Conservation (phyloP, 2,329 filamentous ascomycete species). For the Dendrostoma leiphaemia region DNA sequence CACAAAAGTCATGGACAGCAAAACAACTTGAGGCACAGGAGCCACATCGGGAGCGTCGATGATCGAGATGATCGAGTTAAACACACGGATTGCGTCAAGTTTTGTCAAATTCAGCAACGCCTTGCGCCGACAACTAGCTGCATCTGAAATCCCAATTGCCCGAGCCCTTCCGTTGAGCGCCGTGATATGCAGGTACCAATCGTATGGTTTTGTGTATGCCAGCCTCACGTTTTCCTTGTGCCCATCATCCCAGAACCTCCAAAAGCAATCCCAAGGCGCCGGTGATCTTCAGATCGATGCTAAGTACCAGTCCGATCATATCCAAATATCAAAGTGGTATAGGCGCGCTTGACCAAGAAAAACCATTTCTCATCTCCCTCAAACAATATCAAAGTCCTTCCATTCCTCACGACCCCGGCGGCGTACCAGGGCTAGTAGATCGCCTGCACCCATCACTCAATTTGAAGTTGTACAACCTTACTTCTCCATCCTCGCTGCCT, state of each 20-base stretch:
- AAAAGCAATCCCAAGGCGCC: background rate
- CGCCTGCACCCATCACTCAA: constrained; percentile 18
- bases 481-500: constrained; percentile 90
- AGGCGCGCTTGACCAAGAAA: background rate
- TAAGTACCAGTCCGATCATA: background rate
- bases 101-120: background rate
- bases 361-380: no score
- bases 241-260: background rate
- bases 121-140: background rate
- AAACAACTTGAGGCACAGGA: no score
- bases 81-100: background rate
- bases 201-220: background rate
- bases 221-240: background rate
- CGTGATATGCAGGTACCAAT: background rate
- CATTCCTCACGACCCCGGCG: background rate
- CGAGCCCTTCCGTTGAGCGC: background rate
- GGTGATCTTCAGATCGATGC: constrained; percentile 8
- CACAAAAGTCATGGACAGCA: no score
- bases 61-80: no score
- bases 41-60: no score
- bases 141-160: background rate
- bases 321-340: constrained; percentile 13
- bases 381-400: background rate
- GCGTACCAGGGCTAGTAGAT: constrained; percentile 15
- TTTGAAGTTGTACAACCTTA: constrained; percentile 78